phyloP scores from a whole-genome alignment of 257 asterid genomes.

The Solanum tacnaense region DNA sequence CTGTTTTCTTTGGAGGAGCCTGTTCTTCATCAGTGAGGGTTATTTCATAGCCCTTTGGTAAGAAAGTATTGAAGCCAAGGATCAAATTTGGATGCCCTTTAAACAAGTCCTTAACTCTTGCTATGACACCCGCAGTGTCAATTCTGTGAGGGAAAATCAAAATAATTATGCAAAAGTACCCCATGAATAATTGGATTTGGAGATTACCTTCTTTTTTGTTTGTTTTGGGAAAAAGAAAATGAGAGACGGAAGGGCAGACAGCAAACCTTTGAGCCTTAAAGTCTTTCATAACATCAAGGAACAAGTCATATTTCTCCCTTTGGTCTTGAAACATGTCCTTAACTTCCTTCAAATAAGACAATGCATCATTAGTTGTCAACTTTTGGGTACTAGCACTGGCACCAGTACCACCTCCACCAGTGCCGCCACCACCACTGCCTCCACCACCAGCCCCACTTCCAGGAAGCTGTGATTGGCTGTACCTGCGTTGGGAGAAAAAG shows the following conservation, averaged over 20 bases:
- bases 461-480: neutral
- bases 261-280: conserved; percentile 54
- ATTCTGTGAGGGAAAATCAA: conserved; percentile 27
- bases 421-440: neutral
- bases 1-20: conserved; percentile 50
- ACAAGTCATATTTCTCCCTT: conserved; percentile 47
- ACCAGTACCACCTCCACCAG: conserved; percentile 10
- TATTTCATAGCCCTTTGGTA: conserved; percentile 69
- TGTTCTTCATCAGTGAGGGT: conserved; percentile 54
- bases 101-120: conserved; percentile 55
- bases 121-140: conserved; percentile 53
- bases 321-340: conserved; percentile 61
- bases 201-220: neutral
- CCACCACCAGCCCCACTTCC: conserved; percentile 25
- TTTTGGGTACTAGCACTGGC: conserved; percentile 32
- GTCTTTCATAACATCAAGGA: conserved; percentile 68
- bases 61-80: conserved; percentile 66
- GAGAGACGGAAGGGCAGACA: neutral
- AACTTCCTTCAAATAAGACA: conserved; percentile 48
- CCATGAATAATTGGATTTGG: neutral
- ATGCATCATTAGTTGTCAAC: conserved; percentile 50
- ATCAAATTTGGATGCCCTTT: conserved; percentile 59
- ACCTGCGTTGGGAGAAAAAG: neutral
- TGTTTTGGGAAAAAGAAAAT: neutral
- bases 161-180: neutral